Base-by-base conservation (phyloP, 2,329 filamentous ascomycete genomes). In the Aspergillus sp. region DNA sequence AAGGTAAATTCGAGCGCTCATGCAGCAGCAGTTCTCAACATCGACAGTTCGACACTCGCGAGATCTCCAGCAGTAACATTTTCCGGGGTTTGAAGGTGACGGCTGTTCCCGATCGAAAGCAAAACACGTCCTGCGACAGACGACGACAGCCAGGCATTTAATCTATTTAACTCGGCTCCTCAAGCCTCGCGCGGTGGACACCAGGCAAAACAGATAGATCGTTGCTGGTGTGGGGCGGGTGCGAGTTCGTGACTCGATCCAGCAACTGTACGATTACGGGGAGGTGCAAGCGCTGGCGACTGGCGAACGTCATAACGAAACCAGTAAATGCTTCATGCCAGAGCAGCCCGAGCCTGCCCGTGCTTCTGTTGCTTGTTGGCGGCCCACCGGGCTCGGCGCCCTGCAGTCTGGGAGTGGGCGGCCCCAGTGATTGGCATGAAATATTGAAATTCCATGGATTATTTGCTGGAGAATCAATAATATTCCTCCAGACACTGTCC, bases 251-350 rank as follows among this genome's bases (percentile, higher is more conserved):
- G n/a, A n/a, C 47, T 52, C 21, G 33, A 50, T 49, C 49, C 52
- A 56, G 52, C 40, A 41, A 49, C 47, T 44, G 45, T 46, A 40
- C 25, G 35, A 50, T 19, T 46, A 40, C 25, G 35, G 46, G 23
- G 39, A 50, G 55, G 35, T 40, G 41, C 40, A 45, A 33, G n/a
- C 46, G 21, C 27, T 21, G n/a, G 35, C 44, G 25, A 8, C 25
- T 27, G 27, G 52, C 44, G 48, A 55, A 62, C 56, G 46, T 58
- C 54, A 58, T 54, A 44, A 59, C 63, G 19, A 62, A 65, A 62
- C 43, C 43, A 58, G 63, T 65, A 65, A 64, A 62, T 65, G 63
- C 62, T 46, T 45, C 33, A 25, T 19, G 43, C 33, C 44, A 37
- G 41, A 25, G 27, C 25, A 31, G 27, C 17, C 37, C 48, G 14